A percentile compares a stretch with the other conserved stretches of the same genome.
Evolutionary conservation across 805 yeast genomes (phyloP).

Genomic region (Zygosaccharomyces siamensis): DNA sequence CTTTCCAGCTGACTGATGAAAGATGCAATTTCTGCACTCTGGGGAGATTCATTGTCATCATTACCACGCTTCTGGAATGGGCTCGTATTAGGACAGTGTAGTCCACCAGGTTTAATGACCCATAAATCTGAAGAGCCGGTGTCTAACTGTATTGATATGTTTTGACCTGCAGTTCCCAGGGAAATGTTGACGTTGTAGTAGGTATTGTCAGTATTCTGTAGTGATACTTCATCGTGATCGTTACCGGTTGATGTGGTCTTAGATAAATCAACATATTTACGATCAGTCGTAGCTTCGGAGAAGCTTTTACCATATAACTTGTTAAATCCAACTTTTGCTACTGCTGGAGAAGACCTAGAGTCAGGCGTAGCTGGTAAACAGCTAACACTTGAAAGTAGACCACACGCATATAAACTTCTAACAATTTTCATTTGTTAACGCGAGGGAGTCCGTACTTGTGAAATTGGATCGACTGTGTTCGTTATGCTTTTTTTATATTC

Average conservation of each 20-base stretch:
- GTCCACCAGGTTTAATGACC: conserved; percentile 46
- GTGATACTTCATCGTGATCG: neutral
- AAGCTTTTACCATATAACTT: conserved; percentile 23
- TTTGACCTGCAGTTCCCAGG: conserved; percentile 51
- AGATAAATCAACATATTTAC: neutral
- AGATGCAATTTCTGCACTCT: neutral
- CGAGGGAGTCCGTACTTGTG: neutral
- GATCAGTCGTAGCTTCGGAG: conserved; percentile 11
- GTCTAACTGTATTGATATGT: conserved; percentile 50
- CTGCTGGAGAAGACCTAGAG: neutral
- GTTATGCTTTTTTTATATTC: too few species aligned
- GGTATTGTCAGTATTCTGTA: conserved; percentile 36
- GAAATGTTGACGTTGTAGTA: conserved; percentile 42
- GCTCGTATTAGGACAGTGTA: conserved; percentile 37
- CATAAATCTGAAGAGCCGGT: conserved; percentile 66
- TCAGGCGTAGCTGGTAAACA: neutral
- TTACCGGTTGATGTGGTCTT: neutral
- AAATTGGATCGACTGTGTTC: too few species aligned
- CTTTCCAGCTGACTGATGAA: neutral
- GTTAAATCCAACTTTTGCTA: conserved; percentile 18
- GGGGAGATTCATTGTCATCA: neutral
- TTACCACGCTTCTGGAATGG: neutral
- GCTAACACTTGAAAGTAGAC: neutral
- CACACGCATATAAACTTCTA: neutral
- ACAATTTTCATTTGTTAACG: neutral